Conservation (phyloP, 2,329 filamentous ascomycete species). For the Fusarium odoratissimum region DNA sequence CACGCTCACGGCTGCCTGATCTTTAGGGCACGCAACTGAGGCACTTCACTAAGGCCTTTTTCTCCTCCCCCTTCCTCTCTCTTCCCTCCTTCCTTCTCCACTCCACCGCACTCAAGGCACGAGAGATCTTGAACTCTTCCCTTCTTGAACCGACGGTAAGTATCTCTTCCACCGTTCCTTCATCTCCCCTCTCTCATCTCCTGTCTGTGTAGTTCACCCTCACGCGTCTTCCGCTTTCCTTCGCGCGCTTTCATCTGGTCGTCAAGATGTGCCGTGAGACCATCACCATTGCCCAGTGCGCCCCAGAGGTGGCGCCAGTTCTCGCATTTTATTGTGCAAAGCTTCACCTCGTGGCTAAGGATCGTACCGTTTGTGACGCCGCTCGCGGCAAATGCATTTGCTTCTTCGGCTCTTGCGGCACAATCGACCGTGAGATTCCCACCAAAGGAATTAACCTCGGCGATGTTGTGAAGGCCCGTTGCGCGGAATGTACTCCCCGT, state of each 20-base stretch:
- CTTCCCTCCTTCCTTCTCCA: neutral
- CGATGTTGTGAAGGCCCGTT: slow-evolving; percentile 22
- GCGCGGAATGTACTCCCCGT: slow-evolving; percentile 24
- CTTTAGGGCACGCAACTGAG: neutral
- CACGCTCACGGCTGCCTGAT: neutral
- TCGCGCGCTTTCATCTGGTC: neutral
- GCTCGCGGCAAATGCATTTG: slow-evolving; percentile 35
- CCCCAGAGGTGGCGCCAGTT: neutral
- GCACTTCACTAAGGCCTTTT: neutral
- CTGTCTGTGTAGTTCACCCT: neutral
- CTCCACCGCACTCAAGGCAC: neutral
- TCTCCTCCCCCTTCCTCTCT: neutral
- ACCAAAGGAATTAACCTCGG: slow-evolving; percentile 11
- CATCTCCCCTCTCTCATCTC: neutral
- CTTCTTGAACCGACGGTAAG: neutral
- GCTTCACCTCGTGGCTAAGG: slow-evolving; percentile 39
- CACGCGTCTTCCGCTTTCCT: neutral
- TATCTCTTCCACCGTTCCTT: neutral
- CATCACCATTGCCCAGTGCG: slow-evolving; percentile 41
- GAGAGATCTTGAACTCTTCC: neutral
- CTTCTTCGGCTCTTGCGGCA: slow-evolving; percentile 44
- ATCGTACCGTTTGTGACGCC: slow-evolving; percentile 19
- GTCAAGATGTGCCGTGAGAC: slow-evolving; percentile 41
- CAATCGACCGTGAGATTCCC: neutral
- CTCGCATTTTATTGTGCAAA: slow-evolving; percentile 38